These are phyloP conservation scores for Cyanophora paradoxa DNA, from an alignment of 78 protist species.

Conservation along the genomic window DNA sequence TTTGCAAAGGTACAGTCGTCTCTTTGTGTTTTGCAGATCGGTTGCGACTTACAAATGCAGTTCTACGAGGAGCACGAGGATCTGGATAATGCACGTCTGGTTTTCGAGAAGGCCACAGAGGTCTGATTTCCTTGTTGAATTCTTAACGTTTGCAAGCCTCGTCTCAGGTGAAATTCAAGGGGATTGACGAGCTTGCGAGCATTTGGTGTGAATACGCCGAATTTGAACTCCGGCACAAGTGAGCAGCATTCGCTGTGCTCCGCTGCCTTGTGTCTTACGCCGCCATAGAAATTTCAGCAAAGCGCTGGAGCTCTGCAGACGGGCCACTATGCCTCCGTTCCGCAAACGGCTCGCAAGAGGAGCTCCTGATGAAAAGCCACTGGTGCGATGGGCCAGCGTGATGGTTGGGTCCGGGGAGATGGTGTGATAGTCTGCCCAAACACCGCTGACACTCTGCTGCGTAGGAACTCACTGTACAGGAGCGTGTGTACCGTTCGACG, in stretches of 20 bases:
- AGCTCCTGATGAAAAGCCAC: too few species aligned
- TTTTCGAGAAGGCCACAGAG: conserved; percentile 58
- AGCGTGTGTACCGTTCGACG: conserved; percentile 63
- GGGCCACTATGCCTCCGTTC: neutral
- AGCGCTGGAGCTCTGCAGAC: neutral
- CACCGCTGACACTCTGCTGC: too few species aligned
- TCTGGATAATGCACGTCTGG: conserved; percentile 52
- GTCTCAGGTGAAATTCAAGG: conserved; percentile 21
- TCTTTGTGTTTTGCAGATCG: neutral
- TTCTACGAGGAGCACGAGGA: conserved; percentile 57
- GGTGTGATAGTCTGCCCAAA: too few species aligned
- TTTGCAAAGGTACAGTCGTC: conserved; percentile 21
- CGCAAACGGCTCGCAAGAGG: too few species aligned
- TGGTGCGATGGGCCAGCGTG: too few species aligned
- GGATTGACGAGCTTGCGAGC: conserved; percentile 76
- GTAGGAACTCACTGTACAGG: conserved; percentile 41
- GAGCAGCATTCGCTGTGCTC: too few species aligned
- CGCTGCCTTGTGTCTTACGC: neutral
- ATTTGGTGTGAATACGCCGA: conserved; percentile 89
- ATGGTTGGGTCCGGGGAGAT: too few species aligned
- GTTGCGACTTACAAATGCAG: neutral
- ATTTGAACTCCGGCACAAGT: conserved; percentile 79
- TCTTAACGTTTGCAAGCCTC: too few species aligned
- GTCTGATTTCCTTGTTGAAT: too few species aligned
- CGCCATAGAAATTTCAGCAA: conserved; percentile 2